These are phyloP conservation scores for Peniophora sp. DNA, from an alignment of 1,284 basidiomycete genomes.

Conservation along the genomic window DNA sequence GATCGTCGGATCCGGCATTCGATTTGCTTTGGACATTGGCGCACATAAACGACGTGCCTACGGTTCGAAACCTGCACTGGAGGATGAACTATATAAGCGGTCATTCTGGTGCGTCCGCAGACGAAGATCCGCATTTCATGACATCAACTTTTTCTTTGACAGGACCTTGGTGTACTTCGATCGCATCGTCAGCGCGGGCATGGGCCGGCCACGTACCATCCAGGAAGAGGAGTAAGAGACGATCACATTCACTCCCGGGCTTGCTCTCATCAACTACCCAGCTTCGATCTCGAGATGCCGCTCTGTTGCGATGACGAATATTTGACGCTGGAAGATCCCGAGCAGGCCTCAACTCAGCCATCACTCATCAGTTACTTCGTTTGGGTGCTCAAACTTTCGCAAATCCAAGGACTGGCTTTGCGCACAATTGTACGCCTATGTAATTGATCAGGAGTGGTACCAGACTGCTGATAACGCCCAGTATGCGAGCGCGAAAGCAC, in stretches of 20 bases:
- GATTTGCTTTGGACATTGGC: constrained; percentile 35
- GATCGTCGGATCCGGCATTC: constrained; percentile 41
- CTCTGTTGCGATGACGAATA: constrained; percentile 56
- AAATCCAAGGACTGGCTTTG: constrained; percentile 46
- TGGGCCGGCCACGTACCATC: constrained; percentile 72
- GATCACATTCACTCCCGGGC: background rate
- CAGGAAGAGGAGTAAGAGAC: constrained; percentile 77
- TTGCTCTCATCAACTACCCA: constrained; percentile 9
- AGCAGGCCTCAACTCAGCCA: constrained; percentile 21
- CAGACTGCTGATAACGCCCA: background rate
- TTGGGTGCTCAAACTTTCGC: constrained; percentile 42
- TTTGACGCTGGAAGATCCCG: constrained; percentile 37
- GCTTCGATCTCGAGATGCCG: constrained; percentile 53
- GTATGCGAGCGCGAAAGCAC: constrained; percentile 40
- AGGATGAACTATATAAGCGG: constrained; percentile 49
- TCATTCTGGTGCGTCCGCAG: constrained; percentile 63
- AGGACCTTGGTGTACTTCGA: constrained; percentile 47
- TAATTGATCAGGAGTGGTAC: constrained; percentile 9
- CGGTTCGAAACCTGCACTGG: constrained; percentile 17
- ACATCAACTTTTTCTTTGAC: constrained; percentile 46
- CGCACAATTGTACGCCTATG: constrained; percentile 35
- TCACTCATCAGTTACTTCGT: constrained; percentile 40
- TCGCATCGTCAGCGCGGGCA: constrained; percentile 37
- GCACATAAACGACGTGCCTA: constrained; percentile 29
- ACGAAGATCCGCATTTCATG: too few relatives aligned